Evolutionary conservation across 306 rosid genomes (phyloP), one percentile per base, ranked within the genome.

Genomic region (Adenanthera pavonina): DNA sequence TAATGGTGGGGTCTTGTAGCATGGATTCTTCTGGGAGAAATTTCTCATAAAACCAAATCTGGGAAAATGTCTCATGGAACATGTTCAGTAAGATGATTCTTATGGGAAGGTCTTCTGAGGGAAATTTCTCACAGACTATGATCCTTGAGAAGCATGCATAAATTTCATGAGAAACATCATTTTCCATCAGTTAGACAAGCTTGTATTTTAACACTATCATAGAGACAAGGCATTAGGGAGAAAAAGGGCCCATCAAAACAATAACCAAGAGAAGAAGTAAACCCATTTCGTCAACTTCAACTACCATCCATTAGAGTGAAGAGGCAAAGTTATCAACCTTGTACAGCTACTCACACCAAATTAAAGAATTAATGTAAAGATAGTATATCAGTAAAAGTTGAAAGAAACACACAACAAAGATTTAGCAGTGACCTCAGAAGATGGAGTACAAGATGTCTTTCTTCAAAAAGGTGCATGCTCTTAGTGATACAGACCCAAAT

Each of bases 331-430:
- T 41, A 82, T 83, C 84, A 76, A 84, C 81, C 78, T 81, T 84
- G 87, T 46, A 80, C 84, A 88, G 89, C 96, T 67, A 90, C 90
- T 85, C 75, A 13, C 78, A 89, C 92, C 83, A 85, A 92, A 90
- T 12, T 46, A 12, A 5, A 65, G 61, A 82, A 83, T 62, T 20
- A 80, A 47, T 70, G 41, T 6, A 70, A 70, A 25, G 30, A 25
- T 25, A 80, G 71, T 78, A 84, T 8, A 83, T 46, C 60, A 69
- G 25, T 33, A 79, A 68, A 75, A 69, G 47, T 57, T 61, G 36
- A 72, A 78, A 76, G 82, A 74, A 85, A 85, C 69, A 73, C 61
- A 53, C 34, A 61, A 40, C 35, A 57, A 46, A 75, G 70, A 68
- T 13, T 35, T 17, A 65, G 47, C 47, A 80, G 80, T 46, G 43